Evolutionary conservation across 306 rosid genomes (phyloP), one percentile per base, ranked within the genome.

Genomic region (Dalbergia cultrata): DNA sequence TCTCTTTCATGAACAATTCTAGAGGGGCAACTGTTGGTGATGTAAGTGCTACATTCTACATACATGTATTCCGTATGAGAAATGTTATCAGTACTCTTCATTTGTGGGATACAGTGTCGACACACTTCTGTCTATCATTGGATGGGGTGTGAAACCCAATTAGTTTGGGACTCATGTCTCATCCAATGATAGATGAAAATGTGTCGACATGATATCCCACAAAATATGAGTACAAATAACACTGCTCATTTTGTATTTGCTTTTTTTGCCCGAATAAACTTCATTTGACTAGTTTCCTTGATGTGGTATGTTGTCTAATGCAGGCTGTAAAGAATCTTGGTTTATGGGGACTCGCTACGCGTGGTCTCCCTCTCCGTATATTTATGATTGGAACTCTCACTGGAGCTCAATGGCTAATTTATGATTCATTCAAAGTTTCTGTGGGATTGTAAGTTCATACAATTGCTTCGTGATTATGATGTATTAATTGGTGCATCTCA

Each of bases 351-450:
- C 97, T 95, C 52, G 89, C 86, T 39, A 93, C 99, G 53, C 93
- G 99, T 70, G 99, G 99, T 71, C 93, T 95, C 80, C 99, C 98
- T 70, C 98, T 95, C 64, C 98, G 99, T 78, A 95, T 95, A 79
- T 92, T 90, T 73, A 95, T 95, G 98, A 88, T 95, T 79, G 98
- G 98, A 86, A 93, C 98, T 64, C 98, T 95, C 22, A 95, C 99
- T 5, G 99, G 98, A 80, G 97, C 96, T 84, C 99, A 93, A 73
- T 95, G 99, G 99, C 98, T 90, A 60, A 87, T 93, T 86, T 93
- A 95, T 11, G 99, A 95, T 79, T 96, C 97, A 57, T 95, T 95
- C 89, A 93, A 95, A 89, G 97, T 95, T 80, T 93, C 43, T 9
- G 98, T 91, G 16, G 99, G 99, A 58, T 87, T 95, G 99, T 95